These are phyloP conservation scores for Lolium perenne DNA, from an alignment of 176 grass and related monocot genomes.

Conservation along the genomic window DNA sequence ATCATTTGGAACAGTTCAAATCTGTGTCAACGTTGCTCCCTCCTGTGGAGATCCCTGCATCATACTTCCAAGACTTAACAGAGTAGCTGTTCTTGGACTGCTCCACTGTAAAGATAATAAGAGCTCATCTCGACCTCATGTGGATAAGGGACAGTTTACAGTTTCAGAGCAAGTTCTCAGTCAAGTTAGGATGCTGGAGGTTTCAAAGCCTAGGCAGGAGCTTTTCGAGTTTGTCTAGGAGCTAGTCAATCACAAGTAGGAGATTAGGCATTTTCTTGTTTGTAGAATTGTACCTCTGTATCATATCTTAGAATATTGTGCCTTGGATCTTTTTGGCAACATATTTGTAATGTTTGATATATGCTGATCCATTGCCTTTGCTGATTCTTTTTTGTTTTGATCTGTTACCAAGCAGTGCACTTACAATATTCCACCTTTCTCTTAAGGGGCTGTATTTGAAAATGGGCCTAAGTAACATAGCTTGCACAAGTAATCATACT, in stretches of 20 bases:
- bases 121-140: constrained; percentile 49
- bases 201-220: constrained; percentile 16
- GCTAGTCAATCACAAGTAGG: constrained; percentile 28
- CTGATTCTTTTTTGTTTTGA: constrained; percentile 8
- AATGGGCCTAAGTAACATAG: neutral
- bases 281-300: constrained; percentile 32
- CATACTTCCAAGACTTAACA: constrained; percentile 49
- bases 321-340: constrained; percentile 25
- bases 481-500: neutral
- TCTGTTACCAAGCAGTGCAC: neutral
- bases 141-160: constrained; percentile 26
- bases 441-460: neutral
- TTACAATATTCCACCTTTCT: neutral
- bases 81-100: constrained; percentile 44
- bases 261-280: constrained; percentile 42
- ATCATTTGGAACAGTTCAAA: constrained; percentile 71
- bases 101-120: constrained; percentile 43
- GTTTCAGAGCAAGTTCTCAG: constrained; percentile 32
- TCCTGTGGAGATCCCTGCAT: constrained; percentile 58
- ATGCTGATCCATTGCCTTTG: constrained; percentile 20
- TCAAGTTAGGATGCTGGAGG: constrained; percentile 38
- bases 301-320: constrained; percentile 49
- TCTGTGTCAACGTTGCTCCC: constrained; percentile 65
- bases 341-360: constrained; percentile 52
- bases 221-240: constrained; percentile 37